Evolutionary conservation across 2,329 filamentous ascomycete genomes (phyloP).

Genomic region (Venturia carpophila): DNA sequence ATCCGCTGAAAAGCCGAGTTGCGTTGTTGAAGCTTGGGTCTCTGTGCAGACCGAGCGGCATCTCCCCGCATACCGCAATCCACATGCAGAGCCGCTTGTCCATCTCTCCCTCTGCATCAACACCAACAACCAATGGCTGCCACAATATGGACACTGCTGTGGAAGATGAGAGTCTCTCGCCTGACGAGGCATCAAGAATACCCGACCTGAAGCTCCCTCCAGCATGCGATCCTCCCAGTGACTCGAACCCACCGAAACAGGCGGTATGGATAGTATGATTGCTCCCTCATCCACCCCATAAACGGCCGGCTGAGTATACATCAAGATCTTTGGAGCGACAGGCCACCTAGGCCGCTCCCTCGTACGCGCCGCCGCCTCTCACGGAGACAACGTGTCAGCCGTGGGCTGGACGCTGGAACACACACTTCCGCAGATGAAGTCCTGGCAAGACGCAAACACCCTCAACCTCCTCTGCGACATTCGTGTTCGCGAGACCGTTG

Average conservation of each 20-base stretch:
- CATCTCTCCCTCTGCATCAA: neutral
- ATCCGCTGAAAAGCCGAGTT: too few relatives aligned
- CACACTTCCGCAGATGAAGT: conserved; percentile 61
- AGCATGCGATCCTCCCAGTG: conserved; percentile 77
- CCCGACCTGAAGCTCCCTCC: conserved; percentile 58
- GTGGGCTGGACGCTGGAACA: conserved; percentile 80
- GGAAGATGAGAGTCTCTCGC: conserved; percentile 26
- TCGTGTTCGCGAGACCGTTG: conserved; percentile 69
- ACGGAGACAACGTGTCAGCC: conserved; percentile 76
- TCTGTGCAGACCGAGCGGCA: neutral
- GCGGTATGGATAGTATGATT: conserved; percentile 78
- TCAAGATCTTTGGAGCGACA: conserved; percentile 85
- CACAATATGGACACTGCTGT: conserved; percentile 25
- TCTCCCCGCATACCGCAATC: neutral
- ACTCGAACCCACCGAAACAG: conserved; percentile 60
- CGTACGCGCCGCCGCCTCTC: conserved; percentile 70
- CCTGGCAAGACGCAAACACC: conserved; percentile 58
- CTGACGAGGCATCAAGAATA: conserved; percentile 28
- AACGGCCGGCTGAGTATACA: conserved; percentile 8
- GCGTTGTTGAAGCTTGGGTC: conserved; percentile 1
- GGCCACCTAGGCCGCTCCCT: conserved; percentile 92
- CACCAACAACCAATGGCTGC: neutral
- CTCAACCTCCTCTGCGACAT: conserved; percentile 85
- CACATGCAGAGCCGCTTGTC: too few relatives aligned
- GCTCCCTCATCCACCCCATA: conserved; percentile 10